Percentiles rank a stretch among this genome's conserved stretches.
phyloP scores from a whole-genome alignment of 345 rosid species.

The Camelina hispida region DNA sequence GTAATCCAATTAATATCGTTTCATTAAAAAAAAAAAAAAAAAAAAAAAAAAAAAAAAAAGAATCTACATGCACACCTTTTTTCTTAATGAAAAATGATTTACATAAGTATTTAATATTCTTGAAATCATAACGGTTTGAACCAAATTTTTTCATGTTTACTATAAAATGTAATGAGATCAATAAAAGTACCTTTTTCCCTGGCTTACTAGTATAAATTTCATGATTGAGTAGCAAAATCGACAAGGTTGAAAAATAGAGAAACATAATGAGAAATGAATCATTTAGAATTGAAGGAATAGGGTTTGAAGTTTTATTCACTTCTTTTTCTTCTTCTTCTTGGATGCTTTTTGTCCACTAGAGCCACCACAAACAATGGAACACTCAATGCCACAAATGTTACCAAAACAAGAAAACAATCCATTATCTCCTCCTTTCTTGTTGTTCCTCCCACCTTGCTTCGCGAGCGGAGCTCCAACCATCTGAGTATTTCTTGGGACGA shows the following conservation, averaged over 20 bases:
- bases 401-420: constrained; percentile 75
- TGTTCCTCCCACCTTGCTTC: constrained; percentile 32
- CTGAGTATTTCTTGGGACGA: constrained; percentile 32
- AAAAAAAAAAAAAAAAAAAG: too few species aligned
- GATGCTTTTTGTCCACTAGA: constrained; percentile 29
- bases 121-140: constrained; percentile 1
- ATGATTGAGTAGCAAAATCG: constrained; percentile 30
- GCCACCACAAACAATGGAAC: constrained; percentile 73
- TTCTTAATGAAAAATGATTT: neutral
- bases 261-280: constrained; percentile 23
- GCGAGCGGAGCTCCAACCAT: constrained; percentile 42
- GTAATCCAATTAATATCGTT: too few species aligned
- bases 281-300: constrained; percentile 1
- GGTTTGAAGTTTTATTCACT: constrained; percentile 27
- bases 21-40: too few species aligned
- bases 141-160: neutral
- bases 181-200: constrained; percentile 2
- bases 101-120: neutral
- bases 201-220: constrained; percentile 26
- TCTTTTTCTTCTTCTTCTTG: constrained; percentile 27
- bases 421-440: constrained; percentile 39
- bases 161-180: neutral
- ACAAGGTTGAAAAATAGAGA: constrained; percentile 33
- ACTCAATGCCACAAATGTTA: constrained; percentile 68
- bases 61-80: neutral